Base-by-base conservation (phyloP, 208 protist species). In the Leishmania arabica region DNA sequence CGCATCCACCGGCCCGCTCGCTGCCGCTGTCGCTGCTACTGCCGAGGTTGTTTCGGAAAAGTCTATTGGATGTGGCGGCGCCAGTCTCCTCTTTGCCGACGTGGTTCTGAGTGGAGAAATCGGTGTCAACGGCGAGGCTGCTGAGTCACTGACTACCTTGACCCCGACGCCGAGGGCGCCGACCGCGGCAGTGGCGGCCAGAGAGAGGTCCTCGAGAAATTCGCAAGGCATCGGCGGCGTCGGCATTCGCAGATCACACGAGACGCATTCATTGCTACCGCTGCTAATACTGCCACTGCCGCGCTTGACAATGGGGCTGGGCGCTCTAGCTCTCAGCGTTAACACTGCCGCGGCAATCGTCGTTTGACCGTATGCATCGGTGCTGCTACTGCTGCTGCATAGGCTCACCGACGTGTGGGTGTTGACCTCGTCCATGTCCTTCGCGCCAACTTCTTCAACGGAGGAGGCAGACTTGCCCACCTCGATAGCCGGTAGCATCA, bases 341-440 rank as follows among this genome's bases (percentile, higher is more conserved):
- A 58, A 1, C 51, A 34, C 40, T 7, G 24, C 27, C 31, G 49
- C 47, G 42, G 40, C 37, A 6, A 40, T 78, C 40, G 58, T 21
- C 24, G 74, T 31, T 6, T 24, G 19, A 9, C 27, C 40, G 60
- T 53, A 40, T 15, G 60, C 45, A 6, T 31, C 24, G 34, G 45
- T 56, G 42, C 64, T 86, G 31, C 73, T 78, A 40, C 82, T 86
- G 74, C 78, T 86, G 47, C 82, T 86, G 68, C 82, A 86, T 37
- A 78, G 60, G 40, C 73, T 86, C 68, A 72, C 78, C 0, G 82
- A 86, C 11, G 78, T 70, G 66, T 86, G 78, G 49, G 82, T 86
- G 62, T 85, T 65, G n/a, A 77, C 51, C 27, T 86, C 82, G 47
- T 86, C 82, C 40, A 80, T 9, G 47, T 82, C 78, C 27, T 86